A percentile compares a stretch with the other conserved stretches of the same genome.
phyloP scores from a whole-genome alignment of 2,329 filamentous ascomycete genomes.

The Gyromitra esculenta region DNA sequence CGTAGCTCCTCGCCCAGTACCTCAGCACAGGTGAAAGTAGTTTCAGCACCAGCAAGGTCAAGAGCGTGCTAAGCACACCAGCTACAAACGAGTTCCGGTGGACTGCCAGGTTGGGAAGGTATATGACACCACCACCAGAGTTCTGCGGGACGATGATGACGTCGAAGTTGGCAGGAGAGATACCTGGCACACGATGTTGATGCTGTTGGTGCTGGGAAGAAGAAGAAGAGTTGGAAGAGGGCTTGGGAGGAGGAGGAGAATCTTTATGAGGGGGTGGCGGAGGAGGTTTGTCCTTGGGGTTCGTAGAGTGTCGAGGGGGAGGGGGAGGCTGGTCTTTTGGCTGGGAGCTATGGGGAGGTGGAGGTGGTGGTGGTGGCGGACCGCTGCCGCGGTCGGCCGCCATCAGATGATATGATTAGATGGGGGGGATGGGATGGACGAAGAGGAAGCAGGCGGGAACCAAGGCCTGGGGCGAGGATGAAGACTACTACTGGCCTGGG shows the following conservation, averaged over 20 bases:
- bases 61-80: conserved; percentile 54
- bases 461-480: not conserved
- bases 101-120: conserved; percentile 55
- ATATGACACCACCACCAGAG: conserved; percentile 56
- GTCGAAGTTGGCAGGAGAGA: conserved; percentile 51
- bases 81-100: conserved; percentile 56
- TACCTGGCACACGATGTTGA: conserved; percentile 28
- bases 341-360: conserved; percentile 39
- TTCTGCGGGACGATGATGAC: conserved; percentile 56
- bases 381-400: conserved; percentile 41
- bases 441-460: not conserved
- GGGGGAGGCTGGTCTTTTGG: conserved; percentile 53
- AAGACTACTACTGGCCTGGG: conserved; percentile 1
- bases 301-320: conserved; percentile 45
- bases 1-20: conserved; percentile 42
- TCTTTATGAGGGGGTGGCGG: conserved; percentile 54
- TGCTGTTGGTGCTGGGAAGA: conserved; percentile 41
- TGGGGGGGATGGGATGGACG: not conserved
- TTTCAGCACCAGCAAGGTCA: conserved; percentile 44
- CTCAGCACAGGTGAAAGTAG: conserved; percentile 47
- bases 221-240: conserved; percentile 41
- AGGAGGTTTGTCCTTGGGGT: conserved; percentile 52
- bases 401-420: conserved; percentile 17
- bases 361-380: conserved; percentile 45
- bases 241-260: conserved; percentile 50